Base-by-base conservation (phyloP, 2,329 filamentous ascomycete genomes). In the Graphilbum fragrans region DNA sequence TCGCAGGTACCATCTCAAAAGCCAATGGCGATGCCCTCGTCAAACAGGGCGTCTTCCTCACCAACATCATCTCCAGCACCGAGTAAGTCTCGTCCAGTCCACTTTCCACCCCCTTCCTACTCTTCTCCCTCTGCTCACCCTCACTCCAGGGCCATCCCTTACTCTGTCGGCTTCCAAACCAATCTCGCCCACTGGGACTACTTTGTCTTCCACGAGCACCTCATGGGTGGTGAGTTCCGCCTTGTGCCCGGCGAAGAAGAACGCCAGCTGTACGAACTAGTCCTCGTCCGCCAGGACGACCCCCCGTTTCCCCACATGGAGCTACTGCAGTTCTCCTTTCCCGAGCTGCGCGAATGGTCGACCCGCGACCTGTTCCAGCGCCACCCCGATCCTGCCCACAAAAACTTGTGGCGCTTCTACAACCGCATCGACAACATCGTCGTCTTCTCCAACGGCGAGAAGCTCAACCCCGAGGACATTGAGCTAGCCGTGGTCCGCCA, bases 391-490 rank as follows among this genome's bases (percentile, higher is more conserved):
- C 41, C 59, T 2, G 54, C 56, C 0, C 48, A 64, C 32, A 52
- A 61, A 44, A n/a, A n/a, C n/a, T n/a, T n/a, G n/a, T 68, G 59
- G 59, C 43, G 53, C 29, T 55, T 57, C 37, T 47, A 51, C 11
- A 56, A 59, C 17, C 52, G 60, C 16, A 47, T 52, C 0, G 68
- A 72, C 43, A 63, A 68, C 45, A 55, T 72, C 37, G 63, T 71
- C 12, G 66, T 72, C n/a, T 63, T 72, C 33, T 64, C 62, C 1
- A 70, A 64, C 32, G 68, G 67, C 22, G 65, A 70, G 54, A 72
- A 72, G 51, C 48, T 71, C 6, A 72, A 72, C 44, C 65, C 66
- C 0, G 53, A 65, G 3, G 58, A 55, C 2, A 64, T 70, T 25
- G 67, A 71, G 45, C 48, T 53, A 0, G 58, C 55, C 16, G 50